Base-by-base conservation (phyloP, 192 early-diverging fungal genomes). In the Neocallimastix lanati region DNA sequence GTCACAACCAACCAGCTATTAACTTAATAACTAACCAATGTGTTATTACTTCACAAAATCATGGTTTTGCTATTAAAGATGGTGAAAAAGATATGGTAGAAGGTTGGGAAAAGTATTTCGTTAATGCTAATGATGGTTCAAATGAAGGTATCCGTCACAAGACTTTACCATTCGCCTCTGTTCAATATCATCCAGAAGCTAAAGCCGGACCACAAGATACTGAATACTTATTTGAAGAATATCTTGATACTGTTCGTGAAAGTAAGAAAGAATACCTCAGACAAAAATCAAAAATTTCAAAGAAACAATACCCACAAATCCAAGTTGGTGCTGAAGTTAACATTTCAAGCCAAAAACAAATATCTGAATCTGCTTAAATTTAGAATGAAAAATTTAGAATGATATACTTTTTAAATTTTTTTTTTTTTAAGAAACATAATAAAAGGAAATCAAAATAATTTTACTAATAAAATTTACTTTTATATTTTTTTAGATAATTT, bases 161-260 rank as follows among this genome's bases (percentile, higher is more conserved):
- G 38, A 79, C 82, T 67, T 86, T 88, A 79, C 95, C 95, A 27
- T 93, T 92, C 81, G 84, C 86, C 58, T 93, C 92, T 50, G 96
- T 96, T 12, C 96, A 98, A 88, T 98, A 96, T 91, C 96, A 98
- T 81, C 96, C 96, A 18, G 96, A 98, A 84, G 94, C 96, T 29
- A 94, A 93, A 86, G 95, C 94, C 78, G 96, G 96, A 27, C 96
- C 96, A 12, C 88, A 90, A 78, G 96, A 98, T 78, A 96, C 96
- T n/a, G 92, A 90, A 78, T 95, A 93, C 78, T 87, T 98, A 77
- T 98, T 98, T 86, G 77, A 77, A 30, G 79, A 79, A 25, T 67
- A 67, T 67, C 50, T 67, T 67, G 50, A 67, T 4, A 67, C 25
- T 7, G 50, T 67, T 67, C 50, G 50, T 67, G 50, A 67, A 67